A percentile compares a stretch with the other conserved stretches of the same genome.
These are phyloP conservation scores for Cutaneotrichosporon sp. DNA, from an alignment of 1,284 basidiomycete species.

Conservation along the genomic window DNA sequence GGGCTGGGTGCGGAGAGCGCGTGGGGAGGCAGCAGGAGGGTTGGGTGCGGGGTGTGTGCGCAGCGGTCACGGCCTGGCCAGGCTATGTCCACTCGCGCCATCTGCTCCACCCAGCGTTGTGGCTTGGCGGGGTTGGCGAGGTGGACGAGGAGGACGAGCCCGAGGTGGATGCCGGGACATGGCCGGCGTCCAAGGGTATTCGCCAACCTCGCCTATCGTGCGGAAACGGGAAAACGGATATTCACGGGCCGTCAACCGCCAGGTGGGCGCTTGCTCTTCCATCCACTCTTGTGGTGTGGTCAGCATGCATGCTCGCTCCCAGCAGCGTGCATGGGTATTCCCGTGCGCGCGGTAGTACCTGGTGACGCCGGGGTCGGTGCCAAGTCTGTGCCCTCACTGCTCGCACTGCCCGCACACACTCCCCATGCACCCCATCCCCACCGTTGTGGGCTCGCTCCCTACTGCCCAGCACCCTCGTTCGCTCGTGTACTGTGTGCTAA, in stretches of 20 bases:
- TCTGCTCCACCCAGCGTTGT: too few relatives aligned
- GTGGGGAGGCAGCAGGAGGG: too few relatives aligned
- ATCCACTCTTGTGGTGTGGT: too few relatives aligned
- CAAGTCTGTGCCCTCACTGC: too few relatives aligned
- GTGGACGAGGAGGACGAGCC: too few relatives aligned
- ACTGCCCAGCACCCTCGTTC: slow-evolving; percentile 23
- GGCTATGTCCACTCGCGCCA: too few relatives aligned
- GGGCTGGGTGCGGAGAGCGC: neutral
- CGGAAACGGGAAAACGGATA: slow-evolving; percentile 9
- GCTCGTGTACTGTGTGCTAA: neutral
- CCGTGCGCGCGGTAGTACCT: neutral
- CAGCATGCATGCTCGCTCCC: neutral
- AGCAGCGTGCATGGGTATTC: neutral
- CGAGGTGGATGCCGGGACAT: neutral
- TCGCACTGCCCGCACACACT: too few relatives aligned
- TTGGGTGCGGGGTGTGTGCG: too few relatives aligned
- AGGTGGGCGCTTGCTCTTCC: neutral
- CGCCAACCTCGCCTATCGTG: slow-evolving; percentile 2
- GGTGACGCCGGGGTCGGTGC: neutral
- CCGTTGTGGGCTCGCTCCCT: slow-evolving; percentile 5
- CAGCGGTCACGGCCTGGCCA: too few relatives aligned
- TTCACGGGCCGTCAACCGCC: neutral
- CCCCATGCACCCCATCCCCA: neutral
- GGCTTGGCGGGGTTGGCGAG: too few relatives aligned
- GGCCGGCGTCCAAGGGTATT: neutral